A percentile compares a stretch with the other conserved stretches of the same genome.
phyloP scores from a whole-genome alignment of 495 filamentous ascomycete species.

The Apodospora peruviana region DNA sequence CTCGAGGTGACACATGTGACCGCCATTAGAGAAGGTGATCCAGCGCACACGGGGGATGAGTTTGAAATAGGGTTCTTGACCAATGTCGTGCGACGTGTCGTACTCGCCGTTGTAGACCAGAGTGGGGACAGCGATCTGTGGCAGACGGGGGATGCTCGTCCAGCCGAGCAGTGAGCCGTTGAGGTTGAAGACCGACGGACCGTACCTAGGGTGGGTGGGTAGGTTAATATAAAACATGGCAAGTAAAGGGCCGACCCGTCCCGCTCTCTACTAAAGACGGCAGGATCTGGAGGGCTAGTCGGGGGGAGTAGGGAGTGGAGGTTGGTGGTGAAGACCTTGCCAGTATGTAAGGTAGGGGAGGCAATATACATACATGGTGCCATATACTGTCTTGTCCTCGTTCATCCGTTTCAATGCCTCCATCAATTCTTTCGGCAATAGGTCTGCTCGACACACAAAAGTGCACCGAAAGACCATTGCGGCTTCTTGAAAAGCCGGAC shows the following conservation, averaged over 20 bases:
- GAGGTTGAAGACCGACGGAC: not conserved
- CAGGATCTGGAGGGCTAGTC: too few species aligned
- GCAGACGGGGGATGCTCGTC: not conserved
- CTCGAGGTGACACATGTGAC: not conserved
- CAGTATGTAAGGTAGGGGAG: not conserved
- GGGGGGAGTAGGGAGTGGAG: too few species aligned
- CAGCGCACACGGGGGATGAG: not conserved
- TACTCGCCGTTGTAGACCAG: not conserved
- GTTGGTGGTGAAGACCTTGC: too few species aligned
- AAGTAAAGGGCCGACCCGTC: not conserved
- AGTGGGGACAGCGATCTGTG: not conserved
- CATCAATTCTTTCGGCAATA: conserved; percentile 29
- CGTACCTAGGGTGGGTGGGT: not conserved
- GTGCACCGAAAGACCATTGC: conserved; percentile 12
- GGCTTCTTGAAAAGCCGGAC: conserved; percentile 24
- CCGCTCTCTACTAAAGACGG: too few species aligned
- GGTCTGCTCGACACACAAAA: conserved; percentile 42
- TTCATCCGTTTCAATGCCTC: conserved; percentile 29
- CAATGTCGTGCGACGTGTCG: not conserved
- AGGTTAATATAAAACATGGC: too few species aligned
- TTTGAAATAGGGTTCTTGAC: not conserved
- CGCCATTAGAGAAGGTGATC: not conserved
- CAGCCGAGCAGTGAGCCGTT: not conserved
- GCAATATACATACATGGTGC: conserved; percentile 31
- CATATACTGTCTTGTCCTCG: conserved; percentile 39